Base-by-base conservation (phyloP, 148 eudicot species). In the Drosera capensis region DNA sequence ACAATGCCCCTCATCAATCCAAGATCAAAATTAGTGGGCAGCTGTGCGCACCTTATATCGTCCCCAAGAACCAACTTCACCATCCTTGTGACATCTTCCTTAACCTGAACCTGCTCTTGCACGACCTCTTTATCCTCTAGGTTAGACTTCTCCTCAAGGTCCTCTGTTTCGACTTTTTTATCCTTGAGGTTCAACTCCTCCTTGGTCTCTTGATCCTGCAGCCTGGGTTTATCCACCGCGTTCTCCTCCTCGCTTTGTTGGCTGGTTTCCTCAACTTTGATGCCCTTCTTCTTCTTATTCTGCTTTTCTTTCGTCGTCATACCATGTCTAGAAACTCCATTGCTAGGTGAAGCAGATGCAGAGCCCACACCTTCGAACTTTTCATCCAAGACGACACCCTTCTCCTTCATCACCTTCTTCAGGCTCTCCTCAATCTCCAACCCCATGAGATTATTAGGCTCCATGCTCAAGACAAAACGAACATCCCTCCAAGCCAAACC, bases 401-500 rank as follows among this genome's bases (percentile, higher is more conserved):
- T 78, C 58, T 69, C 71, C 62, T 80, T 87, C 69, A 80, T 65
- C 6, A 42, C 63, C 62, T 48, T 51, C 56, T 70, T 80, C 51
- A 90, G 54, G 34, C 62, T 65, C 38, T 72, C 74, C 18, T 59
- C 64, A 55, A 90, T 56, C 65, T 84, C 97, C 72, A 84, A 73
- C 0, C 87, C 97, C 5, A 62, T 62, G 31, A 65, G 73, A 56
- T 90, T 90, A 71, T 71, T 90, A 1, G 95, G 95, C 35, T 90
- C 97, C 58, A 90, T 73, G 45, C 59, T 71, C 80, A 90, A 50
- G 20, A 90, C 97, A 54, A 55, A 42, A 49, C 72, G 73, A 24
- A 90, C 87, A 66, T 90, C 97, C 61, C 80, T 84, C 64, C 79
- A 56, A 56, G 95, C 94, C 54, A 75, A 68, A 45, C 75, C 97